Percentiles rank a stretch among this genome's conserved stretches.
Evolutionary conservation across 805 yeast species (phyloP).

Genomic region (Candida vartiovaarae): DNA sequence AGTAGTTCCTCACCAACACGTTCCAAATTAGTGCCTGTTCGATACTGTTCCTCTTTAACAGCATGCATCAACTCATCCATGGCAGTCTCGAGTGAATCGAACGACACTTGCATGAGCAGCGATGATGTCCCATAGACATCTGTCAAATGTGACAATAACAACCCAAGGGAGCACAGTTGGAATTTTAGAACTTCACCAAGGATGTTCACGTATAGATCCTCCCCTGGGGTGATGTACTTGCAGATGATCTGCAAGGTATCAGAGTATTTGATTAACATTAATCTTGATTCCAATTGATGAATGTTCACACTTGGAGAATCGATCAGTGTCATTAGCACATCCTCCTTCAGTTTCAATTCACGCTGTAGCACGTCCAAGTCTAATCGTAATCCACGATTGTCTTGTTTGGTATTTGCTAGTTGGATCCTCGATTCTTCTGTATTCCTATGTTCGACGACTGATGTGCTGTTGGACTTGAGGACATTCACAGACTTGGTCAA

Average conservation of each 20-base stretch:
- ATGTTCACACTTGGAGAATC: background rate
- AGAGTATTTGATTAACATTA: background rate
- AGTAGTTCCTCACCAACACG: background rate
- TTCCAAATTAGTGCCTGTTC: conserved; percentile 2
- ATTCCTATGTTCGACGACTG: background rate
- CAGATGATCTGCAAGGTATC: background rate
- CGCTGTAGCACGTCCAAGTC: background rate
- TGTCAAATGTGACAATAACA: conserved; percentile 1
- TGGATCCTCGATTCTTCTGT: conserved; percentile 4
- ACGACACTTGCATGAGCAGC: background rate
- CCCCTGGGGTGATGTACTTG: background rate
- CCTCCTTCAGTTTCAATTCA: background rate
- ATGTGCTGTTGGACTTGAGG: background rate
- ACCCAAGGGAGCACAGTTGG: conserved; percentile 1
- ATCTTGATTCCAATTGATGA: background rate
- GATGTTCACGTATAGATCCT: conserved; percentile 3
- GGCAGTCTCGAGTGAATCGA: conserved; percentile 1
- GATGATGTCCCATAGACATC: background rate
- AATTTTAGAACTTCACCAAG: conserved; percentile 1
- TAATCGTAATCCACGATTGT: background rate
- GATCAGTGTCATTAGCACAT: background rate
- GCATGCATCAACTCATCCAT: conserved; percentile 4
- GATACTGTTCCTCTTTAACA: conserved; percentile 9
- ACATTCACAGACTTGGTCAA: conserved; percentile 8
- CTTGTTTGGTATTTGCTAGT: conserved; percentile 1